Conservation (phyloP, 202 grass and related monocot genomes). For the Digitaria exilis region DNA sequence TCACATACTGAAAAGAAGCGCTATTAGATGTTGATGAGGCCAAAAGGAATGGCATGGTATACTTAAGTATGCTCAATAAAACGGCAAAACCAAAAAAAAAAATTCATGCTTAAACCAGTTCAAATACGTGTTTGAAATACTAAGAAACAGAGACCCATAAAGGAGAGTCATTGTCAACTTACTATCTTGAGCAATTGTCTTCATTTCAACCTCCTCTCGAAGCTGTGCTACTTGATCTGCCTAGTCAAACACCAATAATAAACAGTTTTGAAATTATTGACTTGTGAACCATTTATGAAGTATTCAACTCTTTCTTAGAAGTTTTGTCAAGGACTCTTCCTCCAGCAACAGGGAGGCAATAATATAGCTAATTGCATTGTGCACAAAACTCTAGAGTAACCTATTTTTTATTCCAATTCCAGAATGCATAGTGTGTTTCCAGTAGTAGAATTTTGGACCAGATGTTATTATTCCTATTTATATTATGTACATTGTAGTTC, state of each 20-base stretch:
- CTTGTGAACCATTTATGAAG: not conserved
- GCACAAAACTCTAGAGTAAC: not conserved
- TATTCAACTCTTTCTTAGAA: conserved; percentile 15
- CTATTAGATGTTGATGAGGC: conserved; percentile 2
- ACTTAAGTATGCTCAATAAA: conserved; percentile 18
- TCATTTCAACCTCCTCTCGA: conserved; percentile 72
- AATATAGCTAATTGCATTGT: conserved; percentile 20
- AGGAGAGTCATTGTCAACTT: conserved; percentile 12
- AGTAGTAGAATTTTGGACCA: conserved; percentile 1
- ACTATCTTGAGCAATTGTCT: conserved; percentile 70
- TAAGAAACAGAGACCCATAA: not conserved
- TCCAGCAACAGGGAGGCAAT: not conserved
- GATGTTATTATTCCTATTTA: not conserved
- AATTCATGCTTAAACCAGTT: not conserved
- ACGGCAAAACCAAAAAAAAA: not conserved
- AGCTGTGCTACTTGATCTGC: conserved; percentile 65
- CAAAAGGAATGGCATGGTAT: conserved; percentile 16
- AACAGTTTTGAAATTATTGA: conserved; percentile 26
- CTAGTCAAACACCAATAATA: conserved; percentile 51
- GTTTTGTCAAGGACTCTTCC: not conserved
- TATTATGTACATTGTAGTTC: not conserved
- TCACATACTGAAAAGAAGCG: conserved; percentile 16
- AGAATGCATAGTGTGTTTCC: conserved; percentile 9
- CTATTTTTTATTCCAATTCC: not conserved
- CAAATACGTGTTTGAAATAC: not conserved